Conservation (phyloP, 768 basidiomycete genomes). For the Antrodiella citrinella region DNA sequence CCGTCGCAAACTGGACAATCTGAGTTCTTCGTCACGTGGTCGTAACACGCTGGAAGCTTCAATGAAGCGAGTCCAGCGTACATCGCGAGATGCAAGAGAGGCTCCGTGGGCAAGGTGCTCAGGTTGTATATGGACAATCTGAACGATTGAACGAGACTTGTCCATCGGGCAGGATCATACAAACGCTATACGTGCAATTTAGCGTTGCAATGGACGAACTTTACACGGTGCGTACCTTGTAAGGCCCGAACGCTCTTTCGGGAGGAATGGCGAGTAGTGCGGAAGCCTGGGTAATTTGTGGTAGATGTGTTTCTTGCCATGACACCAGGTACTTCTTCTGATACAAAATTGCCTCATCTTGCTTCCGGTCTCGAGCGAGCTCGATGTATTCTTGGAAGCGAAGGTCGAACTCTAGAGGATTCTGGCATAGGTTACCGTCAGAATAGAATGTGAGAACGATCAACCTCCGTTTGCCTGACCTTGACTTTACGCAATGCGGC, state of each 20-base stretch:
- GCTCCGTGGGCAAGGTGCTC: conserved; percentile 81
- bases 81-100: conserved; percentile 78
- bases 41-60: conserved; percentile 81
- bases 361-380: conserved; percentile 60
- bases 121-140: conserved; percentile 80
- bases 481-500: conserved; percentile 86
- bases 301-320: conserved; percentile 78
- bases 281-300: conserved; percentile 70
- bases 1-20: conserved; percentile 91
- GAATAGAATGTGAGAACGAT: background rate
- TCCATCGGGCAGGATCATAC: conserved; percentile 80
- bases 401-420: conserved; percentile 92
- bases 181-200: conserved; percentile 69
- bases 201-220: background rate
- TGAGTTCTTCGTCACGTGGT: conserved; percentile 52
- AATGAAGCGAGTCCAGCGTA: conserved; percentile 89
- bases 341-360: conserved; percentile 76
- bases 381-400: conserved; percentile 96
- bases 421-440: conserved; percentile 38
- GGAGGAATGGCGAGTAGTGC: conserved; percentile 70
- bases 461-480: conserved; percentile 36
- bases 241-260: conserved; percentile 64
- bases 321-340: conserved; percentile 68
- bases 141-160: conserved; percentile 65
- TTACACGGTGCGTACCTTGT: no score